Conservation (phyloP, 2,329 filamentous ascomycete genomes). For the Akanthomyces uredinophilus region DNA sequence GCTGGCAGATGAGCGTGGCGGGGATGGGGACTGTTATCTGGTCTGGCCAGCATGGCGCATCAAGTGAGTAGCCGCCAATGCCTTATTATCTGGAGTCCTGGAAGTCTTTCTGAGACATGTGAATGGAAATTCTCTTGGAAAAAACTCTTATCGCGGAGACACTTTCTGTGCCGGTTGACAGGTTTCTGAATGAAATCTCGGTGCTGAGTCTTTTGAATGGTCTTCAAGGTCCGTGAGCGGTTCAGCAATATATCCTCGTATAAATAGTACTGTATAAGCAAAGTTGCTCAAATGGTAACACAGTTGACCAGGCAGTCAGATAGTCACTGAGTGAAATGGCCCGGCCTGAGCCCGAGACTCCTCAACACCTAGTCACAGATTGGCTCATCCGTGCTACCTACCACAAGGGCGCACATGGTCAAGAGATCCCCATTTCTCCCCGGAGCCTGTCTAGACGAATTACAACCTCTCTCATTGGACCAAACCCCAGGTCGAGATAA, state of each 20-base stretch:
- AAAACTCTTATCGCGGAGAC: background rate
- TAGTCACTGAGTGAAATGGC: too few relatives aligned
- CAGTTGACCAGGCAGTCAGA: too few relatives aligned
- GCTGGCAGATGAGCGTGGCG: background rate
- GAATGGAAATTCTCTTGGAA: too few relatives aligned
- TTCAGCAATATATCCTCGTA: too few relatives aligned
- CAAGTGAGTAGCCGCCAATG: background rate
- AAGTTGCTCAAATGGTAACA: too few relatives aligned
- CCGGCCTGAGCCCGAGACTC: too few relatives aligned
- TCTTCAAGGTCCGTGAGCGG: background rate
- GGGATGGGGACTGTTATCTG: background rate
- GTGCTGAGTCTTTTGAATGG: background rate
- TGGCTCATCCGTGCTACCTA: too few relatives aligned
- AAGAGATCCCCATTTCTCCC: background rate
- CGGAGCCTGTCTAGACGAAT: background rate
- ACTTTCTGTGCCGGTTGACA: background rate
- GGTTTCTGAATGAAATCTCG: background rate
- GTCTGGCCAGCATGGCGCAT: background rate
- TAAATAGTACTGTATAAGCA: too few relatives aligned
- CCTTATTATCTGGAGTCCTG: background rate
- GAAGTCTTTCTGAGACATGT: background rate
- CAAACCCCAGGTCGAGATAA: background rate
- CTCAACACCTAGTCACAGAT: too few relatives aligned
- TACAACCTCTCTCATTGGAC: background rate
- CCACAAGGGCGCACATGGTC: background rate